A percentile compares a stretch with the other conserved stretches of the same genome.
phyloP scores from a whole-genome alignment of 176 grass and related monocot species.

The Chloris gayana region DNA sequence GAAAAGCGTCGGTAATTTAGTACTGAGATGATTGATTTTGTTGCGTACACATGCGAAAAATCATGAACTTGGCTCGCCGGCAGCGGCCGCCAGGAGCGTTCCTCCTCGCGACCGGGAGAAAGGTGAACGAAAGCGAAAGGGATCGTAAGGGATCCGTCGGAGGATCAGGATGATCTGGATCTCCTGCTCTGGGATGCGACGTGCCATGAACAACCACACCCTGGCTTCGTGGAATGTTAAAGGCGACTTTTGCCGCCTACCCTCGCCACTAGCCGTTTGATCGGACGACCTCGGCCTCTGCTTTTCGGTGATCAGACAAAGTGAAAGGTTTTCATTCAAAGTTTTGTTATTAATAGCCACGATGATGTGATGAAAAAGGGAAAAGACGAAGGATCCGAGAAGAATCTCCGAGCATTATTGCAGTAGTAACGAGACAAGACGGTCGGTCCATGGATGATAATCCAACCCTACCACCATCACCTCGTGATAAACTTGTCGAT shows the following conservation, averaged over 20 bases:
- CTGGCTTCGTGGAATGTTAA: background rate
- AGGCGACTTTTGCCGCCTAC: background rate
- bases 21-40: background rate
- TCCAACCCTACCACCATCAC: background rate
- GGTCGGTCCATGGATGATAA: background rate
- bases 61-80: background rate
- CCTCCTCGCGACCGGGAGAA: background rate
- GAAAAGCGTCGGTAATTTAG: background rate
- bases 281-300: background rate
- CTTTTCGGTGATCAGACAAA: background rate
- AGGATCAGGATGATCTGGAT: constrained; percentile 13
- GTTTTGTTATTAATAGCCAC: constrained; percentile 1
- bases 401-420: constrained; percentile 14
- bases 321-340: too few species aligned
- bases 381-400: background rate
- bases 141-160: background rate
- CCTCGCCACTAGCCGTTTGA: background rate
- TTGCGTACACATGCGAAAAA: background rate
- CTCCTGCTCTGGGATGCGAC: constrained; percentile 23
- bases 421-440: background rate
- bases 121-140: background rate
- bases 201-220: constrained; percentile 22
- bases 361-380: background rate
- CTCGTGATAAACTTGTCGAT: background rate
- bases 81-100: background rate